phyloP scores from a whole-genome alignment of 768 basidiomycete species.

The Lactarius quietus region DNA sequence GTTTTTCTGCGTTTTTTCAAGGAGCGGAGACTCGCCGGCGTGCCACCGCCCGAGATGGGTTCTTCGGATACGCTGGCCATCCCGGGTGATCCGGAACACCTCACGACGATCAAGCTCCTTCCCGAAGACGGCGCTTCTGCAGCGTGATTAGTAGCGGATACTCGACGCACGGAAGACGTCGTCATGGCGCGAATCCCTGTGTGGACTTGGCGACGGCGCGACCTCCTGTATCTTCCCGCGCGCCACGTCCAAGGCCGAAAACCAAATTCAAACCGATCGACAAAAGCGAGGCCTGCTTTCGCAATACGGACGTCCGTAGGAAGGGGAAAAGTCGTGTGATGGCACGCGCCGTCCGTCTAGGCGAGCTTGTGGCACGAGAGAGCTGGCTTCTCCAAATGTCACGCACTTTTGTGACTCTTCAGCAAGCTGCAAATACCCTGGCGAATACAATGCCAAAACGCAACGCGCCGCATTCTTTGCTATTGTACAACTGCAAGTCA shows the following conservation, averaged over 20 bases:
- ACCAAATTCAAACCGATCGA: background rate
- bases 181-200: background rate
- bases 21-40: conserved; percentile 1
- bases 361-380: conserved; percentile 38
- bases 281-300: conserved; percentile 6
- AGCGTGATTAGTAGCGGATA: background rate
- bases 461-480: background rate
- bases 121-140: background rate
- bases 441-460: background rate
- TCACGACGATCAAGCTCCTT: background rate
- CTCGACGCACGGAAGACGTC: background rate
- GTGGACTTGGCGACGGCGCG: background rate
- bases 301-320: conserved; percentile 2
- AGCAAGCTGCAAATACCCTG: background rate
- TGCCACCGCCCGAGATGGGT: background rate
- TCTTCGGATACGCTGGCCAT: background rate
- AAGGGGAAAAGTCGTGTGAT: conserved; percentile 36
- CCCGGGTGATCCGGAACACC: background rate
- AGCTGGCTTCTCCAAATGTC: conserved; percentile 35
- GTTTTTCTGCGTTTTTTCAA: conserved; percentile 1
- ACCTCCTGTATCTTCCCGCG: conserved; percentile 10
- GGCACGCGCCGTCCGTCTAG: conserved; percentile 29
- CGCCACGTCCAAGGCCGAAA: background rate
- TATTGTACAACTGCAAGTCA: conserved; percentile 1
- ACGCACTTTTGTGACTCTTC: background rate